Evolutionary conservation across 1,139 yeast species (phyloP).

Genomic region (Yamadazyma blattariae): DNA sequence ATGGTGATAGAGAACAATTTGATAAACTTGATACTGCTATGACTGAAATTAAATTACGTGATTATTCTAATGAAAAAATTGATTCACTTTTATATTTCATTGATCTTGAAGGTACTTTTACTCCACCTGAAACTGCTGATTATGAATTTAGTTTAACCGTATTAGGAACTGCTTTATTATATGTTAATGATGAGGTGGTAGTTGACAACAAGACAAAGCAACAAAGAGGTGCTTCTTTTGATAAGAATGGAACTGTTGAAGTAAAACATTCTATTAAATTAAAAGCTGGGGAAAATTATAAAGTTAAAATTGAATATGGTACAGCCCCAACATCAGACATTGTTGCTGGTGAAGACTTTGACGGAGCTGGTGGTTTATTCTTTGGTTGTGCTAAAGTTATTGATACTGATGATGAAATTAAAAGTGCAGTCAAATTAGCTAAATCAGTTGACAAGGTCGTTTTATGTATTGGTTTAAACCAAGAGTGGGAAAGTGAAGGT

Average conservation of each 20-base stretch:
- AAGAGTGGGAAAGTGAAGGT: conserved; percentile 33
- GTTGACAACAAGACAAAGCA: conserved; percentile 56
- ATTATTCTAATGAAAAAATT: conserved; percentile 31
- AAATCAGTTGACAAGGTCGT: conserved; percentile 33
- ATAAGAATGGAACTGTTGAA: conserved; percentile 46
- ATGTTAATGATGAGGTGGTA: conserved; percentile 45
- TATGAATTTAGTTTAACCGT: conserved; percentile 52
- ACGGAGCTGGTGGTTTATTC: conserved; percentile 24
- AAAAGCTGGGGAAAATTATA: conserved; percentile 39
- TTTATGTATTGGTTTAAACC: conserved; percentile 35
- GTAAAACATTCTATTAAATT: conserved; percentile 33
- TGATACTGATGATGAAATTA: conserved; percentile 18
- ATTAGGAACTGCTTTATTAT: conserved; percentile 50
- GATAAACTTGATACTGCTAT: conserved; percentile 31
- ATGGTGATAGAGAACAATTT: conserved; percentile 16
- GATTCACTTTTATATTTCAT: conserved; percentile 25
- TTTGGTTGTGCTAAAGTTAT: conserved; percentile 22
- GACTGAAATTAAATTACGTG: conserved; percentile 41
- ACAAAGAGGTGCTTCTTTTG: conserved; percentile 40
- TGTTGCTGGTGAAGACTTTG: conserved; percentile 9
- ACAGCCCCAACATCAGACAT: conserved; percentile 40
- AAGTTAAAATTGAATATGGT: conserved; percentile 47
- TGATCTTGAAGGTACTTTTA: conserved; percentile 41
- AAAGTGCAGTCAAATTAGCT: conserved; percentile 22
- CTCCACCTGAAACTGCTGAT: conserved; percentile 42